Evolutionary conservation across 352 stramenopile species (phyloP), one percentile per base, ranked within the genome.

Genomic region (Pythium diclinum): DNA sequence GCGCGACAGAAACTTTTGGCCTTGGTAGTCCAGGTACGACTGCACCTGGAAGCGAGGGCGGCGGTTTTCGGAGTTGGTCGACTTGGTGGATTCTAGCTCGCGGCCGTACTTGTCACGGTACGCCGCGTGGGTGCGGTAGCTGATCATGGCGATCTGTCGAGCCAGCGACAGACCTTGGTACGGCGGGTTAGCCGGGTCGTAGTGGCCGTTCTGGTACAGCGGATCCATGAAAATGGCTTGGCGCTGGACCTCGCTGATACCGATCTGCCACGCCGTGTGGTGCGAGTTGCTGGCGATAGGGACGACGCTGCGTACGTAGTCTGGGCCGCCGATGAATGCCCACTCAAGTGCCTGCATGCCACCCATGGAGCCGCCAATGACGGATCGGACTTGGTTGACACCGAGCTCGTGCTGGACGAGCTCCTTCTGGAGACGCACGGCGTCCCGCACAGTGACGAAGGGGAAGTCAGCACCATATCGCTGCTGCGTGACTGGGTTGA

Each of bases 281-380:
- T 92, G 78, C 28, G 94, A 92, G 56, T 92, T 91, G 73, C 95
- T 98, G 16, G 94, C 94, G 74, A 99, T 98, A 9, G 94, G 79
- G 52, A 98, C 76, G 40, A 97, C 85, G n/a, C 83, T 94, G 56
- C 87, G 69, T 17, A 98, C 89, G 56, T 91, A 97, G 6, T 83
- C 77, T 6, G 71, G 60, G 2, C 83, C 93, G 23, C 56, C 67
- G 47, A 97, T 73, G 48, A 97, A 96, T 11, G 83, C 92, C 91
- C 96, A 98, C 74, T 99, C 96, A 55, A 99, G 89, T n/a, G 91
- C 85, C 75, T 98, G 95, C 96, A 99, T 99, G 28, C 96, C 96
- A 30, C 96, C 96, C 68, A 99, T 89, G n/a, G 89, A 98, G 17
- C 96, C 96, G 33, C 96, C 96, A 63, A 99, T 90, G 3, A 99